These are phyloP conservation scores for Moringa oleifera DNA, from an alignment of 345 rosid species.

Conservation along the genomic window DNA sequence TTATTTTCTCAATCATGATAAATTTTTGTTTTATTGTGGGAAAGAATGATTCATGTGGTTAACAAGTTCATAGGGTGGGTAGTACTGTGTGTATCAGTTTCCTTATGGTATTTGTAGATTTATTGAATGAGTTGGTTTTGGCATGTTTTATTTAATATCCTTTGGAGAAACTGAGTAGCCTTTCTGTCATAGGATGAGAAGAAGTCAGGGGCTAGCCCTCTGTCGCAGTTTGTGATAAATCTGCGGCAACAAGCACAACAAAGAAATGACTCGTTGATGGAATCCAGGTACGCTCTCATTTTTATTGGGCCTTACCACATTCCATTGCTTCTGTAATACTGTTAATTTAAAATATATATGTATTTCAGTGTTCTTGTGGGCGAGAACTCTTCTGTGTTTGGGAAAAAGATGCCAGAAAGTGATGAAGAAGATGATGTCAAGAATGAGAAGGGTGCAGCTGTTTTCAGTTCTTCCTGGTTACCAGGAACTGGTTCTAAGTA, in stretches of 20 bases:
- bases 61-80: too few relatives aligned
- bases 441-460: conserved; percentile 45
- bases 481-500: conserved; percentile 67
- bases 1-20: too few relatives aligned
- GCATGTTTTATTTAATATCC: too few relatives aligned
- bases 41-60: too few relatives aligned
- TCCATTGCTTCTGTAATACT: neutral
- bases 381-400: conserved; percentile 56
- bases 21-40: too few relatives aligned
- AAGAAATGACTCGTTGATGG: conserved; percentile 60
- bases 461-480: conserved; percentile 83
- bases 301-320: conserved; percentile 3
- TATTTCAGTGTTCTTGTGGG: conserved; percentile 78
- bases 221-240: conserved; percentile 46
- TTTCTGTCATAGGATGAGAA: conserved; percentile 53
- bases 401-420: conserved; percentile 37
- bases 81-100: too few relatives aligned
- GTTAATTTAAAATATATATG: conserved; percentile 6
- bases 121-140: too few relatives aligned
- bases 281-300: conserved; percentile 58
- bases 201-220: conserved; percentile 56
- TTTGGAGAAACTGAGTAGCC: neutral
- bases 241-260: conserved; percentile 63
- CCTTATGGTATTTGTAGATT: too few relatives aligned
- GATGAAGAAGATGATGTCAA: conserved; percentile 53